phyloP scores from a whole-genome alignment of 768 basidiomycete species.

The Naganishia friedmannii region DNA sequence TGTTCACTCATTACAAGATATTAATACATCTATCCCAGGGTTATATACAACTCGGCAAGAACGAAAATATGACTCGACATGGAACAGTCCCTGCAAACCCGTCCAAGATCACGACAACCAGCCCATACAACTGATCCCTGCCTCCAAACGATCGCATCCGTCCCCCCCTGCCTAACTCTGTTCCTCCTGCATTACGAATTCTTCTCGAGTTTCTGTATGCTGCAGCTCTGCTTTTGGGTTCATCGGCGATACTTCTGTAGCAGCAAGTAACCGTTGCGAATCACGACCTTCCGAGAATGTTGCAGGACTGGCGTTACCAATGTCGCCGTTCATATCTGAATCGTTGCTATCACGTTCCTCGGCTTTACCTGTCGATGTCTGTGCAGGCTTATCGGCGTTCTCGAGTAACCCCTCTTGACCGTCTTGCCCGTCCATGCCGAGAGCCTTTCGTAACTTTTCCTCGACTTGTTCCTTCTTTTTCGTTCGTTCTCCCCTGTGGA shows the following conservation, averaged over 20 bases:
- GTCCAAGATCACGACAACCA: too few species aligned
- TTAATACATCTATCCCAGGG: too few species aligned
- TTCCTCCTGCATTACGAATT: conserved; percentile 15
- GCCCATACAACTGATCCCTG: too few species aligned
- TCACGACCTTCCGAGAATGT: background rate
- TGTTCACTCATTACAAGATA: too few species aligned
- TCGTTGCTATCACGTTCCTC: background rate
- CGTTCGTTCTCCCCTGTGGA: conserved; percentile 36
- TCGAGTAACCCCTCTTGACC: conserved; percentile 1
- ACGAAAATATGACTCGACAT: too few species aligned
- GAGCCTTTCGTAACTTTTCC: conserved; percentile 42
- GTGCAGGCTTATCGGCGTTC: conserved; percentile 2
- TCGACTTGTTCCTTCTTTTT: conserved; percentile 46
- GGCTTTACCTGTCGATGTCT: background rate
- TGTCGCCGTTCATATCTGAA: background rate
- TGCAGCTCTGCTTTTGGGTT: too few species aligned
- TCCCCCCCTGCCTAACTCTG: too few species aligned
- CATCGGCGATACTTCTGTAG: background rate
- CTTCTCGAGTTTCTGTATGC: background rate
- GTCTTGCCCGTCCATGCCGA: conserved; percentile 36
- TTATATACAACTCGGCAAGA: too few species aligned
- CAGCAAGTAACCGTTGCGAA: conserved; percentile 3
- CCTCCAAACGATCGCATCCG: too few species aligned
- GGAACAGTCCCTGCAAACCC: too few species aligned
- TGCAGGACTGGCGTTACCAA: background rate